Evolutionary conservation across 2,329 filamentous ascomycete genomes (phyloP).

Genomic region (Colletotrichum phormii): DNA sequence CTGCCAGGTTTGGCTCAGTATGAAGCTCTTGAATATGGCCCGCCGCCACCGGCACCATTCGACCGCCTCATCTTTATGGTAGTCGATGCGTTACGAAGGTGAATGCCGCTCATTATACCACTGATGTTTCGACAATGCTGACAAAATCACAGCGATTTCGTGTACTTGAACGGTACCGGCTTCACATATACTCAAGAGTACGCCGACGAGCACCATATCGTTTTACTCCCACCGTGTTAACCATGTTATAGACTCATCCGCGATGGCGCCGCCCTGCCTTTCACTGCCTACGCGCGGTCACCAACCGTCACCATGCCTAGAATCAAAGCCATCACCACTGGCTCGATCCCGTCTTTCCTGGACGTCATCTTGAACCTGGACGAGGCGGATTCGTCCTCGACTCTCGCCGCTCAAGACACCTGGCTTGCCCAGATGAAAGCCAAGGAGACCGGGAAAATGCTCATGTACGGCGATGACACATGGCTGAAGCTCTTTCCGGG

Average conservation of each 20-base stretch:
- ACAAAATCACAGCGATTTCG: slow-evolving; percentile 79
- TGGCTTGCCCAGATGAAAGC: slow-evolving; percentile 95
- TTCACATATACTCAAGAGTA: slow-evolving; percentile 92
- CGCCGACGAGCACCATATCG: slow-evolving; percentile 36
- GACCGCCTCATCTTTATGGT: slow-evolving; percentile 97
- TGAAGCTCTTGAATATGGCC: slow-evolving; percentile 65
- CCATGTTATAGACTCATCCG: slow-evolving; percentile 77
- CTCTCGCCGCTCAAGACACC: slow-evolving; percentile 88
- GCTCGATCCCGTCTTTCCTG: slow-evolving; percentile 97
- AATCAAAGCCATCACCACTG: slow-evolving; percentile 96
- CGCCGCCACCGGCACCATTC: slow-evolving; percentile 77
- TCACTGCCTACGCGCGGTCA: slow-evolving; percentile 94
- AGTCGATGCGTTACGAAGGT: slow-evolving; percentile 93
- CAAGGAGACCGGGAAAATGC: slow-evolving; percentile 76
- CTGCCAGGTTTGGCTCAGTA: slow-evolving; percentile 85
- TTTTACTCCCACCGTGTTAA: not conserved
- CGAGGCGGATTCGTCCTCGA: slow-evolving; percentile 91
- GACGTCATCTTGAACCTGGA: slow-evolving; percentile 97
- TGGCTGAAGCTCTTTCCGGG: slow-evolving; percentile 97
- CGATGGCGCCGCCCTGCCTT: slow-evolving; percentile 86
- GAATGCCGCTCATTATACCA: slow-evolving; percentile 39
- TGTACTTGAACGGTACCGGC: slow-evolving; percentile 82
- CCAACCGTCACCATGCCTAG: slow-evolving; percentile 99
- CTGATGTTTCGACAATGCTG: slow-evolving; percentile 15
- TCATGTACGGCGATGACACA: slow-evolving; percentile 98